A percentile compares a stretch with the other conserved stretches of the same genome.
phyloP scores from a whole-genome alignment of 2,329 filamentous ascomycete species.

The Phaeoacremonium minimum region DNA sequence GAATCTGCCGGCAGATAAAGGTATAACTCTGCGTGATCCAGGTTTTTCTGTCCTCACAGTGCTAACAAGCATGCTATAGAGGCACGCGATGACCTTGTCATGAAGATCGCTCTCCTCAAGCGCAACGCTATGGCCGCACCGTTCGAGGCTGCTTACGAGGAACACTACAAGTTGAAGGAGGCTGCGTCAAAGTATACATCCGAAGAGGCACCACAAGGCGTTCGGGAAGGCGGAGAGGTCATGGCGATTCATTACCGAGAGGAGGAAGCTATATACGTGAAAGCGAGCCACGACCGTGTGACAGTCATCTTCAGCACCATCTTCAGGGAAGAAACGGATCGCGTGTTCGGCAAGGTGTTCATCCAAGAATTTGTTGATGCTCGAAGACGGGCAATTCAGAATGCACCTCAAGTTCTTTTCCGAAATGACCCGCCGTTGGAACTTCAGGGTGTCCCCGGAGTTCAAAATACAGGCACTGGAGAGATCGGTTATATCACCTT shows the following conservation, averaged over 20 bases:
- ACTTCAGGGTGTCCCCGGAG: constrained; percentile 79
- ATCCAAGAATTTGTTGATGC: constrained; percentile 99
- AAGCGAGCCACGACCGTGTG: constrained; percentile 93
- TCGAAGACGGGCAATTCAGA: constrained; percentile 89
- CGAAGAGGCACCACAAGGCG: constrained; percentile 87
- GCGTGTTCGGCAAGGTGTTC: constrained; percentile 97
- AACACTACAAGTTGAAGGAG: constrained; percentile 81
- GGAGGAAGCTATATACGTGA: constrained; percentile 98
- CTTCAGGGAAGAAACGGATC: constrained; percentile 95
- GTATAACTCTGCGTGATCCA: too few relatives aligned
- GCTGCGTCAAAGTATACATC: constrained; percentile 89
- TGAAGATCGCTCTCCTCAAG: constrained; percentile 86
- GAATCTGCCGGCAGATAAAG: constrained; percentile 74
- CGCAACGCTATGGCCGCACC: constrained; percentile 98
- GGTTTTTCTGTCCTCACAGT: constrained; percentile 7
- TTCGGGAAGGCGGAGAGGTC: constrained; percentile 83
- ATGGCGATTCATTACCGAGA: constrained; percentile 98
- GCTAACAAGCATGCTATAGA: constrained; percentile 42
- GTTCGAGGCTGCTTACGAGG: constrained; percentile 94
- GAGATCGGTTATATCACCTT: constrained; percentile 98
- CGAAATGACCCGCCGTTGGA: constrained; percentile 91
- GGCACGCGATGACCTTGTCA: constrained; percentile 79
- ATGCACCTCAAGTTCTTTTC: constrained; percentile 96
- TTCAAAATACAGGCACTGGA: constrained; percentile 69
- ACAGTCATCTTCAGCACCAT: constrained; percentile 99